phyloP scores from a whole-genome alignment of 768 basidiomycete genomes.

The Lactarius hatsudake region DNA sequence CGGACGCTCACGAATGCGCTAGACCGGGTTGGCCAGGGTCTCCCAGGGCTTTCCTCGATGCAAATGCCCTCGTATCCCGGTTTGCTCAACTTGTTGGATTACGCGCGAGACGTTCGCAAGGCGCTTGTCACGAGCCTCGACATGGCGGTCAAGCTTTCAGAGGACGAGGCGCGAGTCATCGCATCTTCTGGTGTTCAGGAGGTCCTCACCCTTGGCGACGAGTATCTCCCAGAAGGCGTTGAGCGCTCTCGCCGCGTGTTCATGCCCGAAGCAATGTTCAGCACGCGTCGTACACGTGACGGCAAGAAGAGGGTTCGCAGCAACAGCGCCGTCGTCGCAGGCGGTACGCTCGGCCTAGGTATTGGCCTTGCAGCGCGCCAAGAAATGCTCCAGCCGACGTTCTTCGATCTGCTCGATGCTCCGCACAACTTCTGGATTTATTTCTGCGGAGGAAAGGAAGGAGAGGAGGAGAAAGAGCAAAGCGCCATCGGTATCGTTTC shows the following conservation, averaged over 20 bases:
- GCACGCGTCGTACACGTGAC: conserved; percentile 41
- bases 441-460: conserved; percentile 55
- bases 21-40: conserved; percentile 72
- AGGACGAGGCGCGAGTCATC: conserved; percentile 74
- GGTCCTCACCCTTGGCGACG: conserved; percentile 68
- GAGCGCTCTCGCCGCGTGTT: conserved; percentile 83
- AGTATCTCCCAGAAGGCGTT: conserved; percentile 75
- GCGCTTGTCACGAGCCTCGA: conserved; percentile 81
- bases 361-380: conserved; percentile 75
- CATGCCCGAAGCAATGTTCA: conserved; percentile 98
- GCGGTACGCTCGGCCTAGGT: conserved; percentile 76
- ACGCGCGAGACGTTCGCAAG: conserved; percentile 73
- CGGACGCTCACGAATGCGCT: conserved; percentile 63
- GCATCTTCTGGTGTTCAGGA: conserved; percentile 64
- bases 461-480: conserved; percentile 44
- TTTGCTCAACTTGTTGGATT: conserved; percentile 79
- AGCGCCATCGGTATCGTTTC: conserved; percentile 72
- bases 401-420: conserved; percentile 84
- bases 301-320: conserved; percentile 38
- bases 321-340: conserved; percentile 63
- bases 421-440: conserved; percentile 73
- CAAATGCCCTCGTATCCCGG: conserved; percentile 82
- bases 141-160: conserved; percentile 70
- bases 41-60: conserved; percentile 49
- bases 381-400: conserved; percentile 75